Base-by-base conservation (phyloP, 805 yeast species). In the Candida verbasci region DNA sequence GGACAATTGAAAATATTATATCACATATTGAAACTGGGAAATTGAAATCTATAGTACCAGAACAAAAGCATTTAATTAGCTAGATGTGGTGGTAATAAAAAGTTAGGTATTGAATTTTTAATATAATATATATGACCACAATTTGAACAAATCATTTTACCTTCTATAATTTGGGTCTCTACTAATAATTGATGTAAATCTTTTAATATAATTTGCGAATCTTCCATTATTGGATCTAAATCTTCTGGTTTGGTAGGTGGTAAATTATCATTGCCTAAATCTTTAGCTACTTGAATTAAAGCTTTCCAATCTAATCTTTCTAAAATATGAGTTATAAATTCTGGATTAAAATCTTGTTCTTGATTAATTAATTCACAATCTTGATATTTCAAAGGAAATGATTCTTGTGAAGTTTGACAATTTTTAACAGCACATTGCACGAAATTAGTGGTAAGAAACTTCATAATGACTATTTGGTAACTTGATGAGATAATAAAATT, bases 401-500 rank as follows among this genome's bases (percentile, higher is more conserved):
- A 78, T 5, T 78, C 76, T 10, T 76, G 74, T 5, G 91, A 74
- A 10, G 78, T 64, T 30, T 82, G 87, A 55, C 98, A 93, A 2
- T 79, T 51, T 52, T 82, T 81, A 43, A 87, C 84, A 0, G 97
- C 88, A 62, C 98, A 93, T 56, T 83, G 87, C 44, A 93, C 95
- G 61, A 93, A 93, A 61, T 93, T 93, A 9, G 97, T 86, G n/a
- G 98, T 91, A 18, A 93, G 67, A 52, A 91, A 79, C 65, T 93
- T 91, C 98, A 91, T 91, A 9, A 11, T 20, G n/a, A n/a, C 6
- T 3, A 22, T 9, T 17, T 23, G 24, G 24, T 23, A 23, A 25
- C 6, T 16, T 10, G 18, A 26, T 15, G 29, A 26, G 18, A 26
- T 15, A 15, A 8, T 6, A 15, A 14, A 26, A 14, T 6, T 26